phyloP scores from a whole-genome alignment of 768 basidiomycete genomes.

The Termitomyces bulborhizus region DNA sequence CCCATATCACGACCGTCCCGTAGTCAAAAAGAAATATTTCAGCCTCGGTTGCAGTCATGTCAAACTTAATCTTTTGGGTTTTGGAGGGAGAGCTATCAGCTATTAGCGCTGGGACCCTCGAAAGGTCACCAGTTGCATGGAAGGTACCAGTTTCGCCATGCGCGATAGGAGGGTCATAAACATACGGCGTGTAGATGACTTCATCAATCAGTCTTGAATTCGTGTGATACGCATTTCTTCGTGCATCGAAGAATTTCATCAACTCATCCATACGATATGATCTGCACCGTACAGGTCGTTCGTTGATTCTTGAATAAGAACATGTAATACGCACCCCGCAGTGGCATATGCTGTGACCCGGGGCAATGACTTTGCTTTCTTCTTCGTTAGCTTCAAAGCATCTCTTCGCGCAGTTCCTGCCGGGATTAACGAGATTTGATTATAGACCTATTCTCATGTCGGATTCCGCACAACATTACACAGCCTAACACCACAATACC shows the following conservation, averaged over 20 bases:
- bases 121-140: slow-evolving; percentile 59
- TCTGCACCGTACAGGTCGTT: slow-evolving; percentile 29
- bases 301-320: not conserved
- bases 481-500: slow-evolving; percentile 28
- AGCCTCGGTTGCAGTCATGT: slow-evolving; percentile 60
- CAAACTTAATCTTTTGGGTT: slow-evolving; percentile 60
- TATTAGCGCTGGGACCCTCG: slow-evolving; percentile 69
- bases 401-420: slow-evolving; percentile 91
- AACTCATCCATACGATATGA: slow-evolving; percentile 87
- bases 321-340: slow-evolving; percentile 53
- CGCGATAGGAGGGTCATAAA: slow-evolving; percentile 52
- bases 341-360: slow-evolving; percentile 97
- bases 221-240: slow-evolving; percentile 77
- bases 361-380: slow-evolving; percentile 87
- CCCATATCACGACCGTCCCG: slow-evolving; percentile 96
- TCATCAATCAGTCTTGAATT: slow-evolving; percentile 87
- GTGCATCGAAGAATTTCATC: slow-evolving; percentile 84
- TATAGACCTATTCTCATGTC: slow-evolving; percentile 61
- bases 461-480: not conserved
- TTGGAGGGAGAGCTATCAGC: slow-evolving; percentile 29
- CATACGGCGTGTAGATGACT: slow-evolving; percentile 90
- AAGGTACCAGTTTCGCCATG: slow-evolving; percentile 23
- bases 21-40: slow-evolving; percentile 94
- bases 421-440: slow-evolving; percentile 89
- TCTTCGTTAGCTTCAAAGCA: slow-evolving; percentile 86